These are phyloP conservation scores for Vitis hybrid DNA, from an alignment of 177 flowering plant genomes.

Conservation along the genomic window DNA sequence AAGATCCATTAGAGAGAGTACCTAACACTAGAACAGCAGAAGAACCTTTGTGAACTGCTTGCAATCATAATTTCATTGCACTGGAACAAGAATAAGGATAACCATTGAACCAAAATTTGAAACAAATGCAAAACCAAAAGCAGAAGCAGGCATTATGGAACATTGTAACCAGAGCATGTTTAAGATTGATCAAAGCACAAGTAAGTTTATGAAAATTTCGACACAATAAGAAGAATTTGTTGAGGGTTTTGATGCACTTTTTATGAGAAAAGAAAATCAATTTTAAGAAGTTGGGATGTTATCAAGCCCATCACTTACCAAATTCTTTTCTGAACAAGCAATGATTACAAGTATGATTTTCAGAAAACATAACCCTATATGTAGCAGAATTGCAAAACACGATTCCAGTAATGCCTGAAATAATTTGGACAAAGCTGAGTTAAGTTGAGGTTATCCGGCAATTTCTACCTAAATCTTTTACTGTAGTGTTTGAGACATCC, in stretches of 20 bases:
- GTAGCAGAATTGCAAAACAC: not conserved
- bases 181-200: not conserved
- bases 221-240: too few species aligned
- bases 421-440: not conserved
- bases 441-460: not conserved
- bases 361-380: not conserved
- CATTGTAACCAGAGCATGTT: not conserved
- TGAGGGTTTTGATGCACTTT: not conserved
- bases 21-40: conserved; percentile 40
- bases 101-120: not conserved
- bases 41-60: not conserved
- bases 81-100: not conserved
- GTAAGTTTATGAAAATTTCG: not conserved
- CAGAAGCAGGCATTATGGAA: conserved; percentile 1
- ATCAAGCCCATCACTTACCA: not conserved
- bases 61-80: not conserved
- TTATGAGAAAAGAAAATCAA: not conserved
- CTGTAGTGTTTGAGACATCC: conserved; percentile 44
- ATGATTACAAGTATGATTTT: not conserved
- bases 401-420: not conserved
- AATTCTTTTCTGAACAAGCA: not conserved
- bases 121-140: not conserved
- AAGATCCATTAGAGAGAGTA: conserved; percentile 45
- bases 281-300: not conserved
- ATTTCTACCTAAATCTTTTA: conserved; percentile 40